phyloP scores from a whole-genome alignment of 2,329 filamentous ascomycete genomes.

The Apiospora koreana region DNA sequence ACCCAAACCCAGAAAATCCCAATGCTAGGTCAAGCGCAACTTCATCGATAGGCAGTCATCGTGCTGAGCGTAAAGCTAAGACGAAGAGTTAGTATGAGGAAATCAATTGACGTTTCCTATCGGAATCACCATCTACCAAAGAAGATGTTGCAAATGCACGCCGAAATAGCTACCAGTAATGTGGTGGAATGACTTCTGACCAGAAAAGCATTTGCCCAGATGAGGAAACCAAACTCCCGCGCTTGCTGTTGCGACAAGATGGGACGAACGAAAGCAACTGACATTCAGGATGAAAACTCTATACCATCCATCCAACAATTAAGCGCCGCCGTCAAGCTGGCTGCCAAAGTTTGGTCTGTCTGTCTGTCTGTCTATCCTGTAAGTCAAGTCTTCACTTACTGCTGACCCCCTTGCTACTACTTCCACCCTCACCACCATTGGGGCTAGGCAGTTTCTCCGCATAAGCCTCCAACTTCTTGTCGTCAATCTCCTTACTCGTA shows the following conservation, averaged over 20 bases:
- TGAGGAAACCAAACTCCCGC: not conserved
- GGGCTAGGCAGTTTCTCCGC: constrained; percentile 30
- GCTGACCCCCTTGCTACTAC: not conserved
- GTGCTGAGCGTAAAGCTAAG: too few relatives aligned
- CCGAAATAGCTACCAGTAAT: not conserved
- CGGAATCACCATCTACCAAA: not conserved
- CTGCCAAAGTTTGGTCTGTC: too few relatives aligned
- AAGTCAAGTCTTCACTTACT: not conserved
- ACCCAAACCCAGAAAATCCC: too few relatives aligned
- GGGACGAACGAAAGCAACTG: not conserved
- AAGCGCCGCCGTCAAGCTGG: not conserved
- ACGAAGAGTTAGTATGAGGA: too few relatives aligned
- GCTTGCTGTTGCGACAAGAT: not conserved
- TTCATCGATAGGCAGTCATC: too few relatives aligned
- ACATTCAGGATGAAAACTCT: not conserved
- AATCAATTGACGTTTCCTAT: too few relatives aligned
- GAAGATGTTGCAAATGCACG: not conserved
- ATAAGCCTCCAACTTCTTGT: constrained; percentile 27
- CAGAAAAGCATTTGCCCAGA: not conserved
- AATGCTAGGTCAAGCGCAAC: too few relatives aligned
- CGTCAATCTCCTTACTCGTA: constrained; percentile 16
- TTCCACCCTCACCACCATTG: constrained; percentile 19
- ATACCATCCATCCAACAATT: not conserved
- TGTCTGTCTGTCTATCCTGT: not conserved
- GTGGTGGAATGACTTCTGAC: not conserved